Evolutionary conservation across 2,329 filamentous ascomycete species (phyloP).

Genomic region (Cladosporium sp.): DNA sequence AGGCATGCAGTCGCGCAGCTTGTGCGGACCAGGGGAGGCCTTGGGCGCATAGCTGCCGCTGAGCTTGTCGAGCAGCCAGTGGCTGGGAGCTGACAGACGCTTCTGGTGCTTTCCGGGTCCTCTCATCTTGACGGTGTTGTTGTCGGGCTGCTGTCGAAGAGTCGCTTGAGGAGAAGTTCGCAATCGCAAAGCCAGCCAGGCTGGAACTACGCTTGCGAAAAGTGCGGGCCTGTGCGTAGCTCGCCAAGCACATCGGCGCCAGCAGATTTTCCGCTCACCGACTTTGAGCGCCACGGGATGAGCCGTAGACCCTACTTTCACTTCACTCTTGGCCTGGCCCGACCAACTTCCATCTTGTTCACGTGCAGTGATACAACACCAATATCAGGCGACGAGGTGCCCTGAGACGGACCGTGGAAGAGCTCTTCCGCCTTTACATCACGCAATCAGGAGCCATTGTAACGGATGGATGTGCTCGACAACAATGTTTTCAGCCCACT

Average conservation of each 20-base stretch:
- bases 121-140: slow-evolving; percentile 58
- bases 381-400: neutral
- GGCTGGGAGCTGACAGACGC: slow-evolving; percentile 97
- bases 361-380: neutral
- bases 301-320: slow-evolving; percentile 3
- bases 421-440: neutral
- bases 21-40: slow-evolving; percentile 87
- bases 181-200: slow-evolving; percentile 11
- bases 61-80: slow-evolving; percentile 99
- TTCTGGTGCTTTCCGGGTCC: slow-evolving; percentile 81
- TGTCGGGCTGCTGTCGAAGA: slow-evolving; percentile 27
- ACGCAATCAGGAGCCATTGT: neutral
- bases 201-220: slow-evolving; percentile 10
- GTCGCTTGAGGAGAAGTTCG: slow-evolving; percentile 17
- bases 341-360: neutral
- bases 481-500: neutral
- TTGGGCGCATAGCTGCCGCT: slow-evolving; percentile 74
- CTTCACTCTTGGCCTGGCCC: neutral
- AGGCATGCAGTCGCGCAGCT: slow-evolving; percentile 98
- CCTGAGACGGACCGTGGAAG: neutral
- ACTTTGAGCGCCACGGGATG: neutral
- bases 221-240: slow-evolving; percentile 15
- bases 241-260: neutral
- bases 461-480: neutral
- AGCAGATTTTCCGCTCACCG: slow-evolving; percentile 3